Percentiles rank a stretch among this genome's conserved stretches.
Conservation (phyloP, 495 filamentous ascomycete genomes). For the Talaromyces wortmannii region DNA sequence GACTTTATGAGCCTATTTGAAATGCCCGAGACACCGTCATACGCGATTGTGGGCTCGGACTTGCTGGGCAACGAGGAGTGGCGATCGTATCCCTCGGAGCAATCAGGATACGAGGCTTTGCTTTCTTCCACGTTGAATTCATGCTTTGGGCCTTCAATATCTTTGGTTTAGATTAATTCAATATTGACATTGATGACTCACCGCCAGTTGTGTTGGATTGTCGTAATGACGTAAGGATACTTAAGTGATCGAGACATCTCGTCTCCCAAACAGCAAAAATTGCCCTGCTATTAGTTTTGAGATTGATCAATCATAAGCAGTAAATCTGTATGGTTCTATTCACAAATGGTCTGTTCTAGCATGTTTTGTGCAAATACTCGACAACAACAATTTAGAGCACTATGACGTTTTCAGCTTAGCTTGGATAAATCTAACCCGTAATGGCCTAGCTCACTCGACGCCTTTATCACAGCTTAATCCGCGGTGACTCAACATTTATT, state of each 20-base stretch:
- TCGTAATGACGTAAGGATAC: too few species aligned
- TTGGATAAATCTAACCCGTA: neutral
- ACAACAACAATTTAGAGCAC: neutral
- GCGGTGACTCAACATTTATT: neutral
- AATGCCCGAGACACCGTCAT: neutral
- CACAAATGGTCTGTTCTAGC: too few species aligned
- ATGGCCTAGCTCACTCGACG: neutral
- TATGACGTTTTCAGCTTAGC: neutral
- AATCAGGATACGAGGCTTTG: neutral
- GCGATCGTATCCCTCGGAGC: neutral
- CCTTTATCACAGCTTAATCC: neutral
- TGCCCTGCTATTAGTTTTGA: too few species aligned
- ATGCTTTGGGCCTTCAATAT: neutral
- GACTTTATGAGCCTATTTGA: neutral
- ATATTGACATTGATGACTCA: too few species aligned
- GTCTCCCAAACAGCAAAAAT: too few species aligned
- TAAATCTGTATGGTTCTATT: too few species aligned
- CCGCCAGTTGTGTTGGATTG: too few species aligned
- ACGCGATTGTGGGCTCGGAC: neutral
- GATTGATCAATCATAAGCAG: too few species aligned
- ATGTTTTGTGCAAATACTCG: too few species aligned
- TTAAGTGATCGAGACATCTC: too few species aligned
- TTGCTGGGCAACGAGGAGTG: neutral
- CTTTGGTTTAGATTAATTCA: neutral
- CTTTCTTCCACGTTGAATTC: neutral